Percentiles rank a stretch among this genome's conserved stretches.
phyloP scores from a whole-genome alignment of 2,329 filamentous ascomycete genomes.

The Ilyonectria destructans region DNA sequence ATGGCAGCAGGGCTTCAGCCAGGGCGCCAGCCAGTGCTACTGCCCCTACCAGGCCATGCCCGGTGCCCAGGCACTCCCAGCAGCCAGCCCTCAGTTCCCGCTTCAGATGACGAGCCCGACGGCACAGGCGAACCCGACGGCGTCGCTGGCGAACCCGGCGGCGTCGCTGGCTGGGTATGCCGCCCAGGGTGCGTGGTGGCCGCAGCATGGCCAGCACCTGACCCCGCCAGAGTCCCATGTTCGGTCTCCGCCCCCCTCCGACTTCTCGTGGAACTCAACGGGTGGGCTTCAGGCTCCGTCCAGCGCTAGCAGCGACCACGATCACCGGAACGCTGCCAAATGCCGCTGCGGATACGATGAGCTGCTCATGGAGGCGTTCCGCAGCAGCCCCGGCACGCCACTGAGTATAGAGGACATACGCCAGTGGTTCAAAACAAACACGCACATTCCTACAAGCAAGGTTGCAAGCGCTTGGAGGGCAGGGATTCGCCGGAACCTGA shows the following conservation, averaged over 20 bases:
- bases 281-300: background rate
- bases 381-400: background rate
- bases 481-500: background rate
- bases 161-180: background rate
- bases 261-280: background rate
- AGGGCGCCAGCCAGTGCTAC: background rate
- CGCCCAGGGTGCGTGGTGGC: background rate
- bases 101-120: background rate
- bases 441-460: slow-evolving; percentile 3
- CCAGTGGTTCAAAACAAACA: background rate
- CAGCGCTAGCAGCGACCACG: background rate
- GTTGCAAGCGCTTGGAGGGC: background rate
- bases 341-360: background rate
- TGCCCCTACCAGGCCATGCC: background rate
- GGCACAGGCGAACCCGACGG: too few species aligned
- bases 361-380: slow-evolving; percentile 3
- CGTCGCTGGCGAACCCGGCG: background rate
- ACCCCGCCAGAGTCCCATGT: background rate
- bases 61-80: slow-evolving; percentile 2
- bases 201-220: background rate
- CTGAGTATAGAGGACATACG: background rate
- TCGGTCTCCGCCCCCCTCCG: background rate
- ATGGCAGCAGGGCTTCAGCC: slow-evolving; percentile 1
- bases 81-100: slow-evolving; percentile 1
- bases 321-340: background rate